Conservation (phyloP, 306 rosid species). For the Arachis hypogaea region DNA sequence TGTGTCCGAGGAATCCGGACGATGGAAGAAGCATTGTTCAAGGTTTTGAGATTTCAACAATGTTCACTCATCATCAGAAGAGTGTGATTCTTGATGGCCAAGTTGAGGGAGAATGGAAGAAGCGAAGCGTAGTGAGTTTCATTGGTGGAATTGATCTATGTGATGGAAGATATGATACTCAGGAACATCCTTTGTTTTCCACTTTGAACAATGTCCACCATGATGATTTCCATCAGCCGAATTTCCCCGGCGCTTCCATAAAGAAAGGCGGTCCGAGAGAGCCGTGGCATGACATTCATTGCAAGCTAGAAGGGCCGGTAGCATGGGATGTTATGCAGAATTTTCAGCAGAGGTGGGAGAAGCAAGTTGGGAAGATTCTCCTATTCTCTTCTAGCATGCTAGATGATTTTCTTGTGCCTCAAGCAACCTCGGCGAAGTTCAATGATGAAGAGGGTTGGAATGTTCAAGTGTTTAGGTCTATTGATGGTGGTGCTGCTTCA, state of each 20-base stretch:
- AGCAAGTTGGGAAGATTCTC: conserved; percentile 53
- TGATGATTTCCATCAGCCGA: conserved; percentile 83
- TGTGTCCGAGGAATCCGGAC: conserved; percentile 79
- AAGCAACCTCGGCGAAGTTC: conserved; percentile 10
- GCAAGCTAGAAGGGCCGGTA: conserved; percentile 72
- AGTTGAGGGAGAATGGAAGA: conserved; percentile 30
- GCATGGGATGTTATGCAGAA: conserved; percentile 87
- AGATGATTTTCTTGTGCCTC: conserved; percentile 40
- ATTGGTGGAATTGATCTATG: conserved; percentile 88
- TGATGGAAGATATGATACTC: conserved; percentile 84
- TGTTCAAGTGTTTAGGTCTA: conserved; percentile 83
- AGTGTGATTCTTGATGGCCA: conserved; percentile 62
- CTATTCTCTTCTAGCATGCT: conserved; percentile 45
- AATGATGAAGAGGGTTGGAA: conserved; percentile 60
- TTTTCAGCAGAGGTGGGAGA: conserved; percentile 83
- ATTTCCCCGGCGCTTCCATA: conserved; percentile 68
- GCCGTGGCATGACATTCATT: conserved; percentile 96
- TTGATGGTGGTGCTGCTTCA: conserved; percentile 75
- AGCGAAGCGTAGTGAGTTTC: conserved; percentile 62
- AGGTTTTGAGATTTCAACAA: conserved; percentile 57
- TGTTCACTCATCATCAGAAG: conserved; percentile 94
- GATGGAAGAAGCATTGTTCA: conserved; percentile 63
- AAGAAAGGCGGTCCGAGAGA: conserved; percentile 91
- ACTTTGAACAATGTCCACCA: conserved; percentile 55
- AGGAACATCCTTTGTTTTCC: conserved; percentile 65